Base-by-base conservation (phyloP, 768 basidiomycete genomes). In the Tricholoma flavovirens region DNA sequence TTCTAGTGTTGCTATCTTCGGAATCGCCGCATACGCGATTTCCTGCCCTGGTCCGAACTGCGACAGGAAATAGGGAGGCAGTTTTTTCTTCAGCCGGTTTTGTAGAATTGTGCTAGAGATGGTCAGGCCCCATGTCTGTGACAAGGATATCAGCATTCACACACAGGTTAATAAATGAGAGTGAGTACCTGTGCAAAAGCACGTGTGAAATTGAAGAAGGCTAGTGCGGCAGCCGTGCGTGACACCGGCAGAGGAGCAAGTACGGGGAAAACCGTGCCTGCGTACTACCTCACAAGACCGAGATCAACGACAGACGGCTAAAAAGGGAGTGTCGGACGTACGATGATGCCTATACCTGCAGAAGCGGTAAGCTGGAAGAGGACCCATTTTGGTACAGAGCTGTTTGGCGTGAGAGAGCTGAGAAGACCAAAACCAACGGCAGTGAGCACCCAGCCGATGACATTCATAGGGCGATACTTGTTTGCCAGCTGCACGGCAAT, bases 71-170 rank as follows among this genome's bases (percentile, higher is more conserved):
- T 62, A 67, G 3, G 56, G 36, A 0, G 83, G 80, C 0, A 86
- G 73, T 0, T 59, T 63, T 33, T 62, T 68, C 8, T 63, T 61
- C 14, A 85, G 73, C 51, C 75, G 58, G 65, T 82, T 85, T 59
- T 81, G 77, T 6, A 85, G 70, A 45, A 84, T 71, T 0, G 77
- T 73, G 12, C 71, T 71, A 2, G 78, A 76, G 56, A 85, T 73
- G 0, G 77, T 71, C 59, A 83, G 67, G 0, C 83, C 83, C 76
- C 80, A 80, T 5, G 70, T 71, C 74, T 81, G 65, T 1, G 33
- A 14, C 19, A 9, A 9, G 4, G 36, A 36, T 29, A 54, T 36
- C 4, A 22, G 24, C 5, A 46, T 14, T 48, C 15, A 19, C 49
- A 38, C 7, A 17, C 15, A n/a, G 21, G 8, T 26, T 9, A 11